Conservation (phyloP, 768 basidiomycete species). For the Mycena leptocephala region DNA sequence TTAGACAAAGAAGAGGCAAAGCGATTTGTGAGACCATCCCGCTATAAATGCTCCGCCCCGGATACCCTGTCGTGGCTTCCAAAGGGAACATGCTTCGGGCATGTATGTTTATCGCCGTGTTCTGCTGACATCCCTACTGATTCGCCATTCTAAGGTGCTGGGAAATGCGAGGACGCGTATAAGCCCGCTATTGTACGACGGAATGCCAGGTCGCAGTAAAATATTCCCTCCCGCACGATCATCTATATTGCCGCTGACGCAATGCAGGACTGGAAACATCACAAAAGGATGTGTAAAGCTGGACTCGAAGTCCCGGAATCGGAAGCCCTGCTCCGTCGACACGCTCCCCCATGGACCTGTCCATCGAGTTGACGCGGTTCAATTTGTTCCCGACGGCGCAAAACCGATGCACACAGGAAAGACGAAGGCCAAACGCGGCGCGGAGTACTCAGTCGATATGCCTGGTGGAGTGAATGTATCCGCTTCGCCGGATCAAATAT, state of each 20-base stretch:
- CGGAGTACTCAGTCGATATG: not conserved
- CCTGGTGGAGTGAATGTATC: not conserved
- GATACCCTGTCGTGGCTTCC: not conserved
- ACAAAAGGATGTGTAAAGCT: conserved; percentile 3
- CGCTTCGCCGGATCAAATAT: not conserved
- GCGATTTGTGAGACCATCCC: not conserved
- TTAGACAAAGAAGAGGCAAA: not conserved
- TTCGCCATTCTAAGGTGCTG: not conserved
- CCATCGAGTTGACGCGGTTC: not conserved
- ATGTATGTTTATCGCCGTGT: not conserved
- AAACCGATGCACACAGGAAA: not conserved
- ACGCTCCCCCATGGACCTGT: not conserved
- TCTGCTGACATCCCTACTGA: not conserved
- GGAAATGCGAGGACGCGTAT: conserved; percentile 17
- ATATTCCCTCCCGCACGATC: not conserved
- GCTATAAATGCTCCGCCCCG: not conserved
- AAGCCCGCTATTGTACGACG: conserved; percentile 19
- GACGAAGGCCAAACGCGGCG: not conserved
- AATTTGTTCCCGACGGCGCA: not conserved
- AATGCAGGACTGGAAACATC: not conserved
- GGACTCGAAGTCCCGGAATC: not conserved
- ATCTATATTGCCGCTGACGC: not conserved
- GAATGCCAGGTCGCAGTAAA: conserved; percentile 8
- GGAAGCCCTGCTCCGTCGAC: not conserved
- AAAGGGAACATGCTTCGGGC: not conserved